Evolutionary conservation across 2,329 filamentous ascomycete species (phyloP), one percentile per base, ranked within the genome.

Genomic region (Scedosporium apiospermum): DNA sequence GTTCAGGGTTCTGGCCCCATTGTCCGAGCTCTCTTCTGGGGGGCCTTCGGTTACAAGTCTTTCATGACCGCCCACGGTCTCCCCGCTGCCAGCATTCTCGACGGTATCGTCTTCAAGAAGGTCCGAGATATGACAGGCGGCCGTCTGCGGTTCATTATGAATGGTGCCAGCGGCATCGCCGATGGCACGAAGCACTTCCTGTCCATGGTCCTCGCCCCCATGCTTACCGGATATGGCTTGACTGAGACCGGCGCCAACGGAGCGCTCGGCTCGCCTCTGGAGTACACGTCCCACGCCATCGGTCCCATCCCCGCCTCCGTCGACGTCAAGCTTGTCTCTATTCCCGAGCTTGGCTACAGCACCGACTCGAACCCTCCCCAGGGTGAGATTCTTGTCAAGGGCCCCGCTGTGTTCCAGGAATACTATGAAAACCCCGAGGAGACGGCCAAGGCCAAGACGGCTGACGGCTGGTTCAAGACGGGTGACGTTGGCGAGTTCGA

Each of bases 391-490:
- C 91, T 88, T 82, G 89, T 99, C 68, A 88, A 90, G 64, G 95
- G 93, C 61, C 79, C 80, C 60, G 81, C 88, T 65, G 88, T 98
- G 57, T 84, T 90, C 62, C 81, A 81, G 41, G 88, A 87, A 44
- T 98, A 98, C 77, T 93, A 88, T 71, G 82, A 96, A 65, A 90
- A 97, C 72, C 87, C 90, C 16, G 86, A 93, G 68, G 93, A 97
- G 78, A 96, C 91, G 6, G 82, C 81, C 70, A 88, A 89, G 72
- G 82, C 89, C 4, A 83, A 93, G 66, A 92, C 90, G 1, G 74
- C 85, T 3, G 95, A 96, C 69, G 91, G 91, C 59, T 98, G 95
- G 95, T 98, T 98, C 84, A 93, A 89, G 82, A 96, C 92, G 16
- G 93, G 93, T 65, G 93, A 98, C 71, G 95, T 98, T 73, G 93